These are phyloP conservation scores for Hirsutella rhossiliensis DNA, from an alignment of 2,329 filamentous ascomycete species.

Conservation along the genomic window DNA sequence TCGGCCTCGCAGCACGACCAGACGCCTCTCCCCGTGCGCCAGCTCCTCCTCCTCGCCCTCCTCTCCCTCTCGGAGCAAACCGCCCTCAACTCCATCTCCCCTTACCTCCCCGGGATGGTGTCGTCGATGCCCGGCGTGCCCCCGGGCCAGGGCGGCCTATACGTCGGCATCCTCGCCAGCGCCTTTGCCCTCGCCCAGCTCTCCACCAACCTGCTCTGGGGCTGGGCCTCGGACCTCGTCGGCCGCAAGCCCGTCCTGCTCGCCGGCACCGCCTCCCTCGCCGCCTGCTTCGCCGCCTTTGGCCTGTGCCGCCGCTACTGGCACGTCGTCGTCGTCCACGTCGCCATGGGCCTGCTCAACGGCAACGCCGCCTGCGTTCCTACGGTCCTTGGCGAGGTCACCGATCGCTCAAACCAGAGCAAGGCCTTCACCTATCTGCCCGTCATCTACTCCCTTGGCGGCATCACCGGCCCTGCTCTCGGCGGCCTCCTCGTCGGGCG, in stretches of 20 bases:
- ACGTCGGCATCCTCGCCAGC: conserved; percentile 82
- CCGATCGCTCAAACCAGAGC: conserved; percentile 89
- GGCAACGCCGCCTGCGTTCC: conserved; percentile 92
- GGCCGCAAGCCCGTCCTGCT: conserved; percentile 67
- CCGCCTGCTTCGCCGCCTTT: conserved; percentile 71
- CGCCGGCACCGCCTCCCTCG: conserved; percentile 70
- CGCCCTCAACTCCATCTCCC: conserved; percentile 89
- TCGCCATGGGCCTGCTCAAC: conserved; percentile 84
- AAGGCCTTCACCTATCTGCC: conserved; percentile 88
- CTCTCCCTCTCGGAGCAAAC: conserved; percentile 92
- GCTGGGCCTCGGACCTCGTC: conserved; percentile 49
- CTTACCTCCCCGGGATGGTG: conserved; percentile 90
- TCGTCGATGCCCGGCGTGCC: conserved; percentile 72
- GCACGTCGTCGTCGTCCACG: conserved; percentile 78
- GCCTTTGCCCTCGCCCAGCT: conserved; percentile 89
- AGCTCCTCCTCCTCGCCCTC: conserved; percentile 74
- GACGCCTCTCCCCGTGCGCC: conserved; percentile 69
- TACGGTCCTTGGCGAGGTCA: conserved; percentile 88
- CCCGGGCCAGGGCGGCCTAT: conserved; percentile 61
- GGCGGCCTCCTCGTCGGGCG: conserved; percentile 70
- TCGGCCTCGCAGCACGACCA: conserved; percentile 21
- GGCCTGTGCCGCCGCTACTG: conserved; percentile 74
- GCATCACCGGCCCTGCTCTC: conserved; percentile 85
- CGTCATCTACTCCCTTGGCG: conserved; percentile 89
- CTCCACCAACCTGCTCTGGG: conserved; percentile 63